Conservation (phyloP, 106 monocot genomes). For the Apostasia ramifera region DNA sequence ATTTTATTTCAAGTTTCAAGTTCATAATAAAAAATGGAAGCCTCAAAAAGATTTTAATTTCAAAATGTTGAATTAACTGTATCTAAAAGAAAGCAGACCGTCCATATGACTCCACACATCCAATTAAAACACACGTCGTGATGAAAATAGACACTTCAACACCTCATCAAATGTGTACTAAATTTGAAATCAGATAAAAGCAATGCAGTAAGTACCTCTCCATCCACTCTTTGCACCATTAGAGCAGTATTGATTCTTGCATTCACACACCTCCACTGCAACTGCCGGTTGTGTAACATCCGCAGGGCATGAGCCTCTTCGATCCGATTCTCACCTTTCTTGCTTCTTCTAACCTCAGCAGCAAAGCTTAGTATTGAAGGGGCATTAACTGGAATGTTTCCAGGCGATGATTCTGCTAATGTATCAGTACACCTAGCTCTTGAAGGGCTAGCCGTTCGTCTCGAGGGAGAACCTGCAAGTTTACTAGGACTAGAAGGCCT, state of each 20-base stretch:
- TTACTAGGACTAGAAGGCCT: conserved; percentile 42
- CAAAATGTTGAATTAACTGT: too few species aligned
- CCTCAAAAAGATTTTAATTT: too few species aligned
- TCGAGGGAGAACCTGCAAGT: conserved; percentile 29
- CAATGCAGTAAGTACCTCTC: conserved; percentile 20
- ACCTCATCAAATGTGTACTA: too few species aligned
- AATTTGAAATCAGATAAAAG: too few species aligned
- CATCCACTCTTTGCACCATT: conserved; percentile 15
- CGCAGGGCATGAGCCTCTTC: conserved; percentile 45
- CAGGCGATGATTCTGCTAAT: neutral
- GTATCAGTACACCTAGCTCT: conserved; percentile 25
- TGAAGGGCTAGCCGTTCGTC: conserved; percentile 48
- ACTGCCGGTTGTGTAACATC: conserved; percentile 29
- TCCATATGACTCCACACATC: too few species aligned
- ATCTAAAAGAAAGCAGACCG: too few species aligned
- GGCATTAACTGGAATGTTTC: conserved; percentile 11
- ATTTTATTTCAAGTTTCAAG: too few species aligned
- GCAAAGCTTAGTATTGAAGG: conserved; percentile 40
- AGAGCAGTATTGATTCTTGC: conserved; percentile 22
- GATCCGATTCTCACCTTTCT: conserved; percentile 40
- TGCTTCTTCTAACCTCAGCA: conserved; percentile 16
- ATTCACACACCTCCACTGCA: conserved; percentile 43
- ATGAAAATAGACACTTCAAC: too few species aligned
- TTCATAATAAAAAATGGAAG: too few species aligned
- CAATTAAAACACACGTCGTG: too few species aligned